Conservation (phyloP, 2,329 filamentous ascomycete species). For the Chalaropsis thielavioides region DNA sequence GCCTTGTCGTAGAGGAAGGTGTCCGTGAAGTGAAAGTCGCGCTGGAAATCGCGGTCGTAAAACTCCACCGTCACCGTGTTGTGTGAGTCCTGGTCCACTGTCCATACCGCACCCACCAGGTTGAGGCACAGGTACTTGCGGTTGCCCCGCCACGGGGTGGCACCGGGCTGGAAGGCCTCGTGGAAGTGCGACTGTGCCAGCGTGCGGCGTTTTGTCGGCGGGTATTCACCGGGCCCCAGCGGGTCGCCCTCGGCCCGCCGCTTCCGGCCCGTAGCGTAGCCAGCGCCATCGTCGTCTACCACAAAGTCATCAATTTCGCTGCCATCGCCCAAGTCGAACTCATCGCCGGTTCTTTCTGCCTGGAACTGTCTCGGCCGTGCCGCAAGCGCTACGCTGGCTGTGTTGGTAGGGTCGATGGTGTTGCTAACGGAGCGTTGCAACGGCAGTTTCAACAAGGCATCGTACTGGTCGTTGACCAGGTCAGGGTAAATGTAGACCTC, state of each 20-base stretch:
- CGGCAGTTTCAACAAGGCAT: conserved; percentile 40
- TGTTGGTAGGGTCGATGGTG: conserved; percentile 41
- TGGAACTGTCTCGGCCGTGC: conserved; percentile 44
- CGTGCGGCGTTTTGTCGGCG: conserved; percentile 32
- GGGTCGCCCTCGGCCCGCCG: conserved; percentile 40
- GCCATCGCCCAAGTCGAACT: conserved; percentile 59
- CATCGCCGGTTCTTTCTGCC: conserved; percentile 40
- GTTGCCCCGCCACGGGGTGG: conserved; percentile 90
- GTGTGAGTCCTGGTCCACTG: conserved; percentile 83
- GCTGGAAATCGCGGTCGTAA: conserved; percentile 81
- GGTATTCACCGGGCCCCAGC: conserved; percentile 24
- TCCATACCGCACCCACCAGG: conserved; percentile 89
- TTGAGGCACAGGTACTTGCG: conserved; percentile 88
- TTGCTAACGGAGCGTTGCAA: conserved; percentile 49
- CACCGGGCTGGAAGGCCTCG: conserved; percentile 74
- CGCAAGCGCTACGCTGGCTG: conserved; percentile 30
- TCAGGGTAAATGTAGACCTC: conserved; percentile 82
- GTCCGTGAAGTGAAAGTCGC: conserved; percentile 96
- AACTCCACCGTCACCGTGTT: conserved; percentile 95
- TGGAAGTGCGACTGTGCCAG: conserved; percentile 53
- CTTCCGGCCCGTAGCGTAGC: conserved; percentile 51
- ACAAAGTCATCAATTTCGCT: conserved; percentile 65
- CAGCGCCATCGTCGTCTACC: conserved; percentile 86
- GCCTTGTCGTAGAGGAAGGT: conserved; percentile 94
- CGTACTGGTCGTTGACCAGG: conserved; percentile 46